Evolutionary conservation across 2,329 filamentous ascomycete species (phyloP), one percentile per base, ranked within the genome.

Genomic region (Ophiosphaerella herpotricha): DNA sequence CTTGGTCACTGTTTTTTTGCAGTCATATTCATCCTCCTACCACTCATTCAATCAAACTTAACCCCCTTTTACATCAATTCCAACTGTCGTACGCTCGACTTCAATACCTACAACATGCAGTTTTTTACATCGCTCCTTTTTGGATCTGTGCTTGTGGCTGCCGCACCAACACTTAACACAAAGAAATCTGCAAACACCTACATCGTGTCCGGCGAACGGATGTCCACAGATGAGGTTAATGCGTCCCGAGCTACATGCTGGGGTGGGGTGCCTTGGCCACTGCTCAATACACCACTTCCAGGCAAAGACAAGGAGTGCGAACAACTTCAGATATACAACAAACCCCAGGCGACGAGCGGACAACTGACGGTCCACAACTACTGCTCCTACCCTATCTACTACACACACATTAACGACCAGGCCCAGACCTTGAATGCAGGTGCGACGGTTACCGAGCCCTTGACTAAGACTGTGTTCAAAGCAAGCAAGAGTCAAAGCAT

Each of bases 351-450:
- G 2, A 55, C 32, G 0, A 39, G 55, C 0, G 45, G 57, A 24
- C 54, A 49, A 1, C 40, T 61, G n/a, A 58, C 54, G 9, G 43
- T 61, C 13, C 38, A 55, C 31, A 61, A 60, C 43, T 63, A 58
- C 51, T 63, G 60, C 46, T 32, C 46, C 8, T 61, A 63, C 39
- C 39, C 53, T 13, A 51, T 61, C 21, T 45, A 46, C 38, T 51
- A 55, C 41, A 39, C 50, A 24, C 57, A 56, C 11, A 41, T 52
- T 23, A 29, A 49, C n/a, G 54, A 50, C 13, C 45, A 43, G 13
- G 43, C 24, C 1, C 34, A 37, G 5, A 39, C 43, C 23, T 36
- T 61, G 13, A 14, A 43, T 1, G 54, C 52, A 4, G 49, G 54
- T 8, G 45, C 24, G 1, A 52, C 31, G 14, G 43, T 57, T 36